Conservation (phyloP, 2,329 filamentous ascomycete genomes). For the Colletotrichum sp. region DNA sequence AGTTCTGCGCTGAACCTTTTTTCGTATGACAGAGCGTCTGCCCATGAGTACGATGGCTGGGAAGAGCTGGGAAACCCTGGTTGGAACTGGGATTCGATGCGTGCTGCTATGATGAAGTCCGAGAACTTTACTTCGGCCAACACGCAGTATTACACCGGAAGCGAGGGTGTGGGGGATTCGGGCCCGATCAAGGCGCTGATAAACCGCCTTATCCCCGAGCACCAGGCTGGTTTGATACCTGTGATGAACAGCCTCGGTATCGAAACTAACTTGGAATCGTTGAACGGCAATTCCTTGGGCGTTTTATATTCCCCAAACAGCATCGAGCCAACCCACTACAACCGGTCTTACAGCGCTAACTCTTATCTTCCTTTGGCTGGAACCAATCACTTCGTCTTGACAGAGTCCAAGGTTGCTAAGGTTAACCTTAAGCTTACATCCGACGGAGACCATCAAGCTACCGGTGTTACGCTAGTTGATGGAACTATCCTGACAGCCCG, state of each 20-base stretch:
- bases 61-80: conserved; percentile 35
- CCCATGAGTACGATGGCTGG: conserved; percentile 36
- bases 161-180: conserved; percentile 19
- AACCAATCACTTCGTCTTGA: conserved; percentile 44
- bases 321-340: conserved; percentile 50
- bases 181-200: conserved; percentile 31
- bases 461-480: conserved; percentile 26
- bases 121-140: conserved; percentile 29
- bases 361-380: conserved; percentile 44
- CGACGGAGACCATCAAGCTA: conserved; percentile 13
- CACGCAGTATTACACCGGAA: conserved; percentile 6
- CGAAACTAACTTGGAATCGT: conserved; percentile 43
- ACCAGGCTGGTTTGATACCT: conserved; percentile 47
- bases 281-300: conserved; percentile 54
- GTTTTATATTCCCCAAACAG: conserved; percentile 54
- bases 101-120: conserved; percentile 31
- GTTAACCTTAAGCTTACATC: conserved; percentile 35
- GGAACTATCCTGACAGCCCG: conserved; percentile 27
- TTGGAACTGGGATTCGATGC: conserved; percentile 40
- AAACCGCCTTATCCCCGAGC: conserved; percentile 46
- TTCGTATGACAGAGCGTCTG: conserved; percentile 34
- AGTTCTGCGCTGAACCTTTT: conserved; percentile 48
- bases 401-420: conserved; percentile 39
- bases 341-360: conserved; percentile 51
- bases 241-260: conserved; percentile 49